A percentile compares a stretch with the other conserved stretches of the same genome.
These are phyloP conservation scores for Mortierella sp. DNA, from an alignment of 371 early-diverging fungal genomes.

Conservation along the genomic window DNA sequence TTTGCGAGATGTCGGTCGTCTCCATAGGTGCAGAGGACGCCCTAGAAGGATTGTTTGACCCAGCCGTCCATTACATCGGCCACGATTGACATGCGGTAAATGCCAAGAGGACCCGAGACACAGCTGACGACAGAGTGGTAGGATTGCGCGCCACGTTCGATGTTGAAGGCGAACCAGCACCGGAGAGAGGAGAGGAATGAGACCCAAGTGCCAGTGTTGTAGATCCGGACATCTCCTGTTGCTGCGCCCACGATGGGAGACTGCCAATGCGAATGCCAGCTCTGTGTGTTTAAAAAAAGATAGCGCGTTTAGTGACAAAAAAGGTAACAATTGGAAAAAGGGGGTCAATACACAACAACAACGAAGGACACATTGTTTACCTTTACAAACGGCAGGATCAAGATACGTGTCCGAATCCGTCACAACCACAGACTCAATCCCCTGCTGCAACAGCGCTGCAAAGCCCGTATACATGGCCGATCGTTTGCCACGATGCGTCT, in stretches of 20 bases:
- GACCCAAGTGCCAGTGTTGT: conserved; percentile 67
- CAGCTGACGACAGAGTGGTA: conserved; percentile 74
- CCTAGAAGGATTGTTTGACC: conserved; percentile 71
- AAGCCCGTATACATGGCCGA: conserved; percentile 79
- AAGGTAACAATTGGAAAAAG: background rate
- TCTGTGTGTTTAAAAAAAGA: conserved; percentile 35
- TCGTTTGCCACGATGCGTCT: conserved; percentile 74
- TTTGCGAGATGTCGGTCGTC: conserved; percentile 80
- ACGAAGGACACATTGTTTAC: conserved; percentile 11
- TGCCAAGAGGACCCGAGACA: conserved; percentile 79
- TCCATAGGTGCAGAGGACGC: conserved; percentile 76
- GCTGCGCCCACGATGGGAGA: conserved; percentile 70
- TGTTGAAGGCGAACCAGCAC: conserved; percentile 81
- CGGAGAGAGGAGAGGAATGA: conserved; percentile 75
- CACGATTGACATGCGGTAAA: conserved; percentile 68
- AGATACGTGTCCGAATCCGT: conserved; percentile 79
- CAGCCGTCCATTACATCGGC: conserved; percentile 70
- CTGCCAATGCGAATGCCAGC: conserved; percentile 64
- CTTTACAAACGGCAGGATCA: conserved; percentile 63
- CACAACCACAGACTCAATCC: conserved; percentile 70
- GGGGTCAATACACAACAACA: background rate
- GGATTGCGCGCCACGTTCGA: conserved; percentile 76
- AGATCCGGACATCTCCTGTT: conserved; percentile 76
- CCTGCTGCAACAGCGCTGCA: conserved; percentile 65
- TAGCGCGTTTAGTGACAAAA: background rate